phyloP scores from a whole-genome alignment of 805 yeast species.

The Phaffomyces antillensis region DNA sequence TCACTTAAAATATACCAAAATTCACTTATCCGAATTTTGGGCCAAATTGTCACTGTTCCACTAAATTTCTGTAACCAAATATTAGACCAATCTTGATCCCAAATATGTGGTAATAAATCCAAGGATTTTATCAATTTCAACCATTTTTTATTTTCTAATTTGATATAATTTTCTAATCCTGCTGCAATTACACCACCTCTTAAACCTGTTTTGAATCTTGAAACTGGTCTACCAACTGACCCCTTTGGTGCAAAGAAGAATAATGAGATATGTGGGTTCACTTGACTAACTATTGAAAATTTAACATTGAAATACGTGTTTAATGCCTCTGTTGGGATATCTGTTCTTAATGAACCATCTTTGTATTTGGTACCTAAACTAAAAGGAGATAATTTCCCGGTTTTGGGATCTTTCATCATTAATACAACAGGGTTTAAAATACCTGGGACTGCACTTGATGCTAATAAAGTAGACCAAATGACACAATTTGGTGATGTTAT shows the following conservation, averaged over 20 bases:
- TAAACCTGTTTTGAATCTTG: constrained; percentile 50
- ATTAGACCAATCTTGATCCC: constrained; percentile 77
- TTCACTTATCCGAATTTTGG: constrained; percentile 52
- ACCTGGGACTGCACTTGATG: constrained; percentile 81
- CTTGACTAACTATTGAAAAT: constrained; percentile 73
- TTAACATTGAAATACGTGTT: constrained; percentile 72
- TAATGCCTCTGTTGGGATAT: constrained; percentile 66
- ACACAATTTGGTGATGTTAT: constrained; percentile 75
- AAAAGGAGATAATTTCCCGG: constrained; percentile 47
- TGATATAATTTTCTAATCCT: constrained; percentile 62
- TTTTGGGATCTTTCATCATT: constrained; percentile 51
- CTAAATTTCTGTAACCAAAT: constrained; percentile 68
- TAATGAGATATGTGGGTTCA: constrained; percentile 72
- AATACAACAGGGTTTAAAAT: constrained; percentile 72
- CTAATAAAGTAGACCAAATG: constrained; percentile 72
- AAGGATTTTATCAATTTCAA: constrained; percentile 55
- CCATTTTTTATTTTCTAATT: constrained; percentile 75
- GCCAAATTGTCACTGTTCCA: constrained; percentile 75
- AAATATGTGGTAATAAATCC: constrained; percentile 58
- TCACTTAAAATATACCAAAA: constrained; percentile 60
- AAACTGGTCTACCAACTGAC: constrained; percentile 72
- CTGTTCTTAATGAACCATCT: constrained; percentile 75
- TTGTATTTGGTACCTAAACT: constrained; percentile 67
- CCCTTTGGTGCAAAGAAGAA: constrained; percentile 77
- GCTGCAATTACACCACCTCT: constrained; percentile 75